Conservation (phyloP, 768 basidiomycete genomes). For the Clitopilus passeckerianus region DNA sequence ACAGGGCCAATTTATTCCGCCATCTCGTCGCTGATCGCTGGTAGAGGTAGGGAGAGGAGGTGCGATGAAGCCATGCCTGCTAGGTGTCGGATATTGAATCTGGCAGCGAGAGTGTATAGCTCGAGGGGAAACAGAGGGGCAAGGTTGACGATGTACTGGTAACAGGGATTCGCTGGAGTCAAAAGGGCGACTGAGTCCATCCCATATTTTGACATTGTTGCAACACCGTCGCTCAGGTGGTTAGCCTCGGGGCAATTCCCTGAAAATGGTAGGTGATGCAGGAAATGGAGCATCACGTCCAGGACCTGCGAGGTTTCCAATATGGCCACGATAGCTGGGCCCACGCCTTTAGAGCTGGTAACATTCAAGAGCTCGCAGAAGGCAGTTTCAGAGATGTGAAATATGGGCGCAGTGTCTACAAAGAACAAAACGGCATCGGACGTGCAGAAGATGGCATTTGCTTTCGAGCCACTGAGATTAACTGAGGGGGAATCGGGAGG, state of each 20-base stretch:
- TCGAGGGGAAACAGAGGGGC: conserved; percentile 41
- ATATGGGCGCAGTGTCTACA: conserved; percentile 14
- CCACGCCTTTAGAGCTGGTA: not conserved
- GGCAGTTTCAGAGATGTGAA: conserved; percentile 11
- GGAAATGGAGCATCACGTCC: conserved; percentile 27
- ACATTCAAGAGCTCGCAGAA: conserved; percentile 6
- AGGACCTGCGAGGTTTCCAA: conserved; percentile 21
- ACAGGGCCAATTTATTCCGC: conserved; percentile 41
- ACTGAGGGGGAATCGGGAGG: no score
- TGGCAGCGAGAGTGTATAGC: conserved; percentile 42
- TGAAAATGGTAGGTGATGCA: conserved; percentile 21
- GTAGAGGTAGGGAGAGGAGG: conserved; percentile 40
- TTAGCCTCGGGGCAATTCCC: conserved; percentile 16
- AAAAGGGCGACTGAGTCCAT: conserved; percentile 25
- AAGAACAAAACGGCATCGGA: conserved; percentile 22
- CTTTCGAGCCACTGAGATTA: not conserved
- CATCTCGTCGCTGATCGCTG: conserved; percentile 39
- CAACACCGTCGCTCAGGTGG: conserved; percentile 20
- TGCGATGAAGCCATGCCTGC: conserved; percentile 45
- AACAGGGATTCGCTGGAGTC: conserved; percentile 29
- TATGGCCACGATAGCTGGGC: conserved; percentile 7
- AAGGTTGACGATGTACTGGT: conserved; percentile 32
- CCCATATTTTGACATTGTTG: conserved; percentile 27
- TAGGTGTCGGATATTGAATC: conserved; percentile 38
- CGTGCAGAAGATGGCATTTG: conserved; percentile 14